A percentile compares a stretch with the other conserved stretches of the same genome.
These are phyloP conservation scores for Myriangium duriaei DNA, from an alignment of 2,329 filamentous ascomycete genomes.

Conservation along the genomic window DNA sequence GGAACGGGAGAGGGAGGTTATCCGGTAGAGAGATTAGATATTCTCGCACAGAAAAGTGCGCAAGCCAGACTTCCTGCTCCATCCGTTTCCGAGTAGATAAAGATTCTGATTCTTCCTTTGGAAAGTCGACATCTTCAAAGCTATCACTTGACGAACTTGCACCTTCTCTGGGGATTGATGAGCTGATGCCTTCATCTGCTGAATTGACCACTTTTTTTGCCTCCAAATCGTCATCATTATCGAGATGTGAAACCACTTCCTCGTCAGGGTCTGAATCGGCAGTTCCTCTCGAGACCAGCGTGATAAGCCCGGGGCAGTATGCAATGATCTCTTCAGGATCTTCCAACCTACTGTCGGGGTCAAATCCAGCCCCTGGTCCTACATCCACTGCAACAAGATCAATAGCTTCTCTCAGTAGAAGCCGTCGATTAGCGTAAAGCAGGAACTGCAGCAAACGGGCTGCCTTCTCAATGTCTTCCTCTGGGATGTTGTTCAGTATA, in stretches of 20 bases:
- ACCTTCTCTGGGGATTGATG: no score
- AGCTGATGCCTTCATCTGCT: no score
- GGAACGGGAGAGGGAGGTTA: neutral
- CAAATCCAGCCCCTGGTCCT: neutral
- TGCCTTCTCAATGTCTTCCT: neutral
- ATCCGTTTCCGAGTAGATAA: no score
- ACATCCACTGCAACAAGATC: neutral
- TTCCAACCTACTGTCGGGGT: neutral
- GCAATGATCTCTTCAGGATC: neutral
- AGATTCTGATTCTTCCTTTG: no score
- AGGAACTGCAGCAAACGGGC: neutral
- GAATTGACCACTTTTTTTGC: no score
- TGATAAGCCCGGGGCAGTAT: neutral
- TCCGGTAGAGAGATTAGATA: neutral
- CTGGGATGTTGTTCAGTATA: neutral
- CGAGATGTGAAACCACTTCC: no score
- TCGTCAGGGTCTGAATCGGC: neutral
- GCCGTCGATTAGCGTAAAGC: neutral
- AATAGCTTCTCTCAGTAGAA: neutral
- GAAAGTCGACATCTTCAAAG: no score
- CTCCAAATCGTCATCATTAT: no score
- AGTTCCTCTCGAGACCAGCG: neutral
- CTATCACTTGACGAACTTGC: no score
- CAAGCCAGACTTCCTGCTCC: neutral
- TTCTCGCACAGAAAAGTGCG: conserved; percentile 1